These are phyloP conservation scores for Xylaria sp. DNA, from an alignment of 2,329 filamentous ascomycete species.

Conservation along the genomic window DNA sequence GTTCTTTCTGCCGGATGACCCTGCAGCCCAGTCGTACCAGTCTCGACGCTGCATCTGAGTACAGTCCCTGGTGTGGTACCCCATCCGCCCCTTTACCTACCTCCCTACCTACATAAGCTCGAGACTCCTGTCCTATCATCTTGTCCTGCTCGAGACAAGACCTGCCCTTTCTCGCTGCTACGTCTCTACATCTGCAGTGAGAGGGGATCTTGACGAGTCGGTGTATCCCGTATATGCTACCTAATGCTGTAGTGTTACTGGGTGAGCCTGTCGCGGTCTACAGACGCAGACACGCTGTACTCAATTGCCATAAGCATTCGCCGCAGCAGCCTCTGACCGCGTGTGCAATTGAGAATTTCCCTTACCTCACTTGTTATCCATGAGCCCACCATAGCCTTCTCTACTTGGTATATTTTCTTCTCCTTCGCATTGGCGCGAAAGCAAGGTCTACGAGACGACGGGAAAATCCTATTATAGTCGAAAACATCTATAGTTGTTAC, in stretches of 20 bases:
- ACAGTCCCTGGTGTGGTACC: too few relatives aligned
- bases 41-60: slow-evolving; percentile 9
- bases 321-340: slow-evolving; percentile 15
- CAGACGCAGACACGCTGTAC: slow-evolving; percentile 19
- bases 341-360: slow-evolving; percentile 26
- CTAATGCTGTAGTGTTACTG: slow-evolving; percentile 9
- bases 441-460: slow-evolving; percentile 2
- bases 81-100: slow-evolving; percentile 9
- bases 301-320: slow-evolving; percentile 16
- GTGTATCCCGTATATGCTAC: slow-evolving; percentile 28
- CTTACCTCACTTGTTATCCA: slow-evolving; percentile 20
- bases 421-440: slow-evolving; percentile 15
- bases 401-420: neutral
- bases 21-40: slow-evolving; percentile 34
- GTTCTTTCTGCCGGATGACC: slow-evolving; percentile 36
- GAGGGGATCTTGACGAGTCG: slow-evolving; percentile 34
- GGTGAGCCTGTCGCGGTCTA: slow-evolving; percentile 21
- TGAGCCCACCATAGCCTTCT: slow-evolving; percentile 20
- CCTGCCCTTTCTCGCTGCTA: slow-evolving; percentile 18
- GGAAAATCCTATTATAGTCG: slow-evolving; percentile 4
- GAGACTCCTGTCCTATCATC: slow-evolving; percentile 33
- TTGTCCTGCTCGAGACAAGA: slow-evolving; percentile 9
- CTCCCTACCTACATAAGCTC: slow-evolving; percentile 30
- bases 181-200: slow-evolving; percentile 35
- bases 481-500: slow-evolving; percentile 7